Evolutionary conservation across 495 filamentous ascomycete genomes (phyloP), one percentile per base, ranked within the genome.

Genomic region (Neurospora cerealis): DNA sequence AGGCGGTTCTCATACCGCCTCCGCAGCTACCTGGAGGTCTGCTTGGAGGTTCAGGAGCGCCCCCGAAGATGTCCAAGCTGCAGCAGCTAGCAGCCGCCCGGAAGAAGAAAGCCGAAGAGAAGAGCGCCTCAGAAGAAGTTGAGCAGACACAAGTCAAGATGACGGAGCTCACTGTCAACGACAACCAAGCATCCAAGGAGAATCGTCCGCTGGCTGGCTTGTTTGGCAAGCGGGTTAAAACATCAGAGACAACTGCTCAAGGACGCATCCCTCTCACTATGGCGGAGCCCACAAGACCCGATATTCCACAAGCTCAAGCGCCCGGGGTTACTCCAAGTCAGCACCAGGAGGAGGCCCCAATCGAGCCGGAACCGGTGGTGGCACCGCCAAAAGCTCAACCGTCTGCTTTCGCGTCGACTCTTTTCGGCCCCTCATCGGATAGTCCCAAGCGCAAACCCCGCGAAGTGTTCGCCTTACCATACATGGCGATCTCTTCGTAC

Each of bases 81-180:
- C 94, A 96, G 74, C 91, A 91, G 54, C 85, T 98, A 24, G 95
- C 95, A 73, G 94, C 93, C n/a, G 90, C 92, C 28, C 89, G 94
- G 70, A 92, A 91, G 80, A 96, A 95, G 83, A 94, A 93, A 81
- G 90, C 92, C 69, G 91, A 93, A 46, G 90, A 91, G 54, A 90
- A 91, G 78, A 82, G 73, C 39, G 70, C 77, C 17, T 62, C 72
- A 2, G 81, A 81, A 32, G 81, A 83, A 38, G 54, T 80, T 15
- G 81, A 79, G 39, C 73, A 79, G 38, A 76, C 82, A 0, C 79
- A 77, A 69, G 71, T 75, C 8, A 71, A 80, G 21, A 71, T 83
- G 69, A 71, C 72, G 9, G 73, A 75, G 10, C 79, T 82, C 21
- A 77, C 80, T 4, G 70, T 81, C 8, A 42, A 69, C 11, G 74